Base-by-base conservation (phyloP, 805 yeast species). In the Starmerella apis region DNA sequence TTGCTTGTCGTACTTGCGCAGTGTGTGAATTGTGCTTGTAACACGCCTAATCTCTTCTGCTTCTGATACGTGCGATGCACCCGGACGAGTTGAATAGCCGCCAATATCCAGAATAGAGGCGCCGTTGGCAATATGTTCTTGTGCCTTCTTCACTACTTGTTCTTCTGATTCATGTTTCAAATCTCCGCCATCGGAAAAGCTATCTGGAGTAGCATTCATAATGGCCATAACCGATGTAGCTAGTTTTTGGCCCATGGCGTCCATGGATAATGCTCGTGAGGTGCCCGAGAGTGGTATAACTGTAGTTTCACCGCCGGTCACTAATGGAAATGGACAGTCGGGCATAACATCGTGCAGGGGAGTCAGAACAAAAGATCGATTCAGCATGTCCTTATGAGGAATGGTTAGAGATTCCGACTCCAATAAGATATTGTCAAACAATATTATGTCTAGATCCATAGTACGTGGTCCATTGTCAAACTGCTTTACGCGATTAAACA, bases 61-160 rank as follows among this genome's bases (percentile, higher is more conserved):
- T 19, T 64, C 73, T 2, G 74, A 60, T 0, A 83, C 80, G 48
- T 78, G 85, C 0, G 56, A 60, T 1, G 94, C 78, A 1, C 86
- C 86, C 0, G 98, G 98, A 46, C 94, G 74, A 0, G 98, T 92
- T 1, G 96, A 86, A 50, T 86, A 85, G 1, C 98, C 98, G 8
- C 98, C 98, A 48, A 92, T 74, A 64, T 92, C 98, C 33, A 92
- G 71, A 27, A 92, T 83, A 24, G 72, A 71, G n/a, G 87, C 85
- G 1, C 86, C 87, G 20, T 24, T 81, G 61, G 1, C 79, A 71
- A 33, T 35, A 50, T 24, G 33, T 24, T n/a, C 19, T 2, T 4
- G 51, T 49, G 10, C 66, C 65, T 0, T 67, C 72, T 14, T 13
- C 10, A 20, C 27, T 0, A 72, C 32, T 16, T 3, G 33, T 16